Percentiles rank a stretch among this genome's conserved stretches.
Conservation (phyloP, 2,329 filamentous ascomycete species). For the Ophiognomonia clavigignenti-juglandacearum region DNA sequence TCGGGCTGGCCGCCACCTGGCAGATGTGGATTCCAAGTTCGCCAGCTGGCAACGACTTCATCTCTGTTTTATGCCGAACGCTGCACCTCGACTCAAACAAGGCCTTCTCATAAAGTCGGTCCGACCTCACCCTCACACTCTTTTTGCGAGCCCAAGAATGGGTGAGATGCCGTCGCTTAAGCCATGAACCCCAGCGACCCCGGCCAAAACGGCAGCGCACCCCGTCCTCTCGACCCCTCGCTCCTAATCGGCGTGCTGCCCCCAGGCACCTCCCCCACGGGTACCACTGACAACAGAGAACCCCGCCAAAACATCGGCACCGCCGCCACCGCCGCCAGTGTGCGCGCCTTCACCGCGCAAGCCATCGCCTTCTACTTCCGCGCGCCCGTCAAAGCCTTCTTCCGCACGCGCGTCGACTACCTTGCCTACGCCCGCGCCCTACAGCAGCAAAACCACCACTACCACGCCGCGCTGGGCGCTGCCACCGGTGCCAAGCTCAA, state of each 20-base stretch:
- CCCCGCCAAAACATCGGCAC: slow-evolving; percentile 52
- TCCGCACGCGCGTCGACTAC: slow-evolving; percentile 85
- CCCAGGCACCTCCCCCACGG: slow-evolving; percentile 37
- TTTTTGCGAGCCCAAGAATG: too few species aligned
- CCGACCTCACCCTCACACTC: too few species aligned
- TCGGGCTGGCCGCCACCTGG: neutral
- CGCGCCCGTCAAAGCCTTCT: slow-evolving; percentile 88
- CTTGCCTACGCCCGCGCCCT: slow-evolving; percentile 53
- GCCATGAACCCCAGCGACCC: slow-evolving; percentile 16
- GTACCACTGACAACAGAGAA: slow-evolving; percentile 40
- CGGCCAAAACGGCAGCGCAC: slow-evolving; percentile 10
- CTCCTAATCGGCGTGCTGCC: slow-evolving; percentile 35
- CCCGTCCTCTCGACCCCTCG: neutral
- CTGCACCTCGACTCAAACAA: too few species aligned
- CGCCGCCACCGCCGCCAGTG: slow-evolving; percentile 79
- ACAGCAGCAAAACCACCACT: slow-evolving; percentile 34
- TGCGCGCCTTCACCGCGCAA: slow-evolving; percentile 78
- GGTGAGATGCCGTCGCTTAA: slow-evolving; percentile 12
- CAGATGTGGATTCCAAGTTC: neutral
- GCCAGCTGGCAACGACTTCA: slow-evolving; percentile 4
- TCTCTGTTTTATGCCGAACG: neutral
- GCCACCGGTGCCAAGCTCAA: slow-evolving; percentile 16
- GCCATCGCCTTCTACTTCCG: slow-evolving; percentile 88
- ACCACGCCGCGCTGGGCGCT: slow-evolving; percentile 4
- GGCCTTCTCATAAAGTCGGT: neutral